Evolutionary conservation across 805 yeast species (phyloP).

Genomic region (Nakazawaea wickerhamii): DNA sequence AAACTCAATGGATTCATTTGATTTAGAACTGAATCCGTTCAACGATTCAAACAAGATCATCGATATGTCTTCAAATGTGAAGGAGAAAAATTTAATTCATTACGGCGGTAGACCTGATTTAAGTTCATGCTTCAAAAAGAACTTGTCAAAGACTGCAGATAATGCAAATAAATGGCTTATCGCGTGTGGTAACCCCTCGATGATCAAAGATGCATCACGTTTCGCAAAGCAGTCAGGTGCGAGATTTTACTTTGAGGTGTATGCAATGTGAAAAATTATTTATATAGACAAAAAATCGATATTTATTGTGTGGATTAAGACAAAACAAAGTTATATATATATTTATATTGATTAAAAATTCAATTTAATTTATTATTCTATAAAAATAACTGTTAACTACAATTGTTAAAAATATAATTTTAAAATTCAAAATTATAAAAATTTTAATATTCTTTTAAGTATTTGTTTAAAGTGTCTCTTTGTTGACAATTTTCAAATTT

Average conservation of each 20-base stretch:
- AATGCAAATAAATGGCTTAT: constrained; percentile 43
- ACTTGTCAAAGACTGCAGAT: constrained; percentile 26
- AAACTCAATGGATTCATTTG: constrained; percentile 14
- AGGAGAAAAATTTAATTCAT: constrained; percentile 16
- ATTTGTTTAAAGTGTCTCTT: constrained; percentile 36
- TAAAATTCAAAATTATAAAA: background rate
- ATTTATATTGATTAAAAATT: too few species aligned
- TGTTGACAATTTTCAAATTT: constrained; percentile 40
- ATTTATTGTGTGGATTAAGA: too few species aligned
- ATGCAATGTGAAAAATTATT: constrained; percentile 26
- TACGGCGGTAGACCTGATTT: constrained; percentile 41
- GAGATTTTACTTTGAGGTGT: constrained; percentile 39
- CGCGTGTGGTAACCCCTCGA: constrained; percentile 51
- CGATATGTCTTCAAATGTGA: background rate
- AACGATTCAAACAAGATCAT: constrained; percentile 7
- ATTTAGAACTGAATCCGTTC: constrained; percentile 22
- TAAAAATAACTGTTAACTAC: too few species aligned
- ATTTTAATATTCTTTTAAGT: constrained; percentile 4
- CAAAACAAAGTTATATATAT: too few species aligned
- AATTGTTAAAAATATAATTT: too few species aligned
- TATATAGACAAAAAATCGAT: too few species aligned
- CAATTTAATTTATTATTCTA: too few species aligned
- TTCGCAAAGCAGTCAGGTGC: constrained; percentile 34
- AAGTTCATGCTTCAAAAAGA: constrained; percentile 24
- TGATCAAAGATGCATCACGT: constrained; percentile 34